Percentiles rank a stretch among this genome's conserved stretches.
phyloP scores from a whole-genome alignment of 805 yeast genomes.

The Suhomyces xylopsoci region DNA sequence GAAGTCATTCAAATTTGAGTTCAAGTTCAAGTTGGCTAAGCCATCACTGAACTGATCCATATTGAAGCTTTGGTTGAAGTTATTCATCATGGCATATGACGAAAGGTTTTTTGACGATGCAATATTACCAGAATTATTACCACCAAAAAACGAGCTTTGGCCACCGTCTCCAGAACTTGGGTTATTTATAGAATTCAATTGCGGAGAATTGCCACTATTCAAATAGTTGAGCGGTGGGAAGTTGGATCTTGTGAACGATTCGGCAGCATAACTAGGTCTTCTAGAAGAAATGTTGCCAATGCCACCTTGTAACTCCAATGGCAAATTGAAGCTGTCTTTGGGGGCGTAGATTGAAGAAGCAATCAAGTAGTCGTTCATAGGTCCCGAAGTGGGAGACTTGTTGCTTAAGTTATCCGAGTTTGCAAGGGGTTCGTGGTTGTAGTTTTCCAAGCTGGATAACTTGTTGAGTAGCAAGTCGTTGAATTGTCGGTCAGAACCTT shows the following conservation, averaged over 20 bases:
- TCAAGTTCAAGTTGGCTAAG: slow-evolving; percentile 29
- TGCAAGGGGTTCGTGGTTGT: slow-evolving; percentile 5
- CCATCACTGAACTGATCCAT: slow-evolving; percentile 29
- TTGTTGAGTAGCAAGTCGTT: slow-evolving; percentile 23
- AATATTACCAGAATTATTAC: slow-evolving; percentile 2
- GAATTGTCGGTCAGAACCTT: slow-evolving; percentile 9
- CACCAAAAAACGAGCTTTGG: slow-evolving; percentile 4
- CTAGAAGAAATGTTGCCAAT: slow-evolving; percentile 59
- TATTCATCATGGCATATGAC: slow-evolving; percentile 28
- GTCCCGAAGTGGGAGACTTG: slow-evolving; percentile 11
- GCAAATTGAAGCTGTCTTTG: slow-evolving; percentile 44
- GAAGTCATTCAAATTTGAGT: slow-evolving; percentile 34
- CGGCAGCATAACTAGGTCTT: slow-evolving; percentile 75
- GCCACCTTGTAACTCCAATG: slow-evolving; percentile 63
- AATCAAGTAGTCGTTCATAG: slow-evolving; percentile 6
- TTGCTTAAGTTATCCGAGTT: background rate
- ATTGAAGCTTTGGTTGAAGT: slow-evolving; percentile 19
- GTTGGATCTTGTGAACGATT: slow-evolving; percentile 45
- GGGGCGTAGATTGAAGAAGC: slow-evolving; percentile 4
- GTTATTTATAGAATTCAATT: background rate
- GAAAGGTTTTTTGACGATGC: slow-evolving; percentile 18
- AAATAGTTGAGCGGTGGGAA: slow-evolving; percentile 9
- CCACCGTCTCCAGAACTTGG: background rate
- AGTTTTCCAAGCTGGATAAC: slow-evolving; percentile 16
- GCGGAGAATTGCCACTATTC: slow-evolving; percentile 2